Base-by-base conservation (phyloP, 2,329 filamentous ascomycete species). In the Cordyceps cicadae region DNA sequence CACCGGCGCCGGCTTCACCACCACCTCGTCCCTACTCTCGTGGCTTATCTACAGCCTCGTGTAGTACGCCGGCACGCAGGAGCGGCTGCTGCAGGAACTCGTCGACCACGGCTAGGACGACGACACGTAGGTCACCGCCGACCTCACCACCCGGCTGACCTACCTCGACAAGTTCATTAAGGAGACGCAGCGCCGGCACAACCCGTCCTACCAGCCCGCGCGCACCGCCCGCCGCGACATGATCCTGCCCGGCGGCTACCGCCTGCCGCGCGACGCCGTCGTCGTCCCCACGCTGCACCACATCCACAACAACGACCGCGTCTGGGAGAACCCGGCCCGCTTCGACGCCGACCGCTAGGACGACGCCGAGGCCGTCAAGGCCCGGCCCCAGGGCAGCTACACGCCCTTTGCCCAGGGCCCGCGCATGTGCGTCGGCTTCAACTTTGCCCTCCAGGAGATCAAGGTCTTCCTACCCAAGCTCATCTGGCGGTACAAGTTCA, bases 321-420 rank as follows among this genome's bases (percentile, higher is more conserved):
- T 59, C 39, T 87, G 84, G 84, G 77, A 82, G 50, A 82, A 85
- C 66, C 84, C 83, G 0, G 70, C 74, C 1, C 73, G 74, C 0
- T 87, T 87, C 66, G 75, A 86, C 64, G 81, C 83, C 0, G 83
- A 86, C 62, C 73, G 84, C 2, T 87, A 84, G 84, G 78, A 80
- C 63, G 77, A 77, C 63, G 77, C 77, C 0, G 77, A 81, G 0
- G 71, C 74, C 14, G 81, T 83, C 59, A 82, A 81, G 72, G 77
- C 76, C 64, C 68, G 77, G 2, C 81, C 79, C 51, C 76, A 76
- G 34, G 77, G 75, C 1, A 72, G 79, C 0, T 87, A 86, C 65
- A 73, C 81, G 3, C 85, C 85, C 0, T 87, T 87, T 63, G 83
- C 79, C 0, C 72, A 77, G 0, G 85, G 85, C 0, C 79, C 75